Evolutionary conservation across 2,329 filamentous ascomycete genomes (phyloP), one percentile per base, ranked within the genome.

Genomic region (Penicillium crustosum): DNA sequence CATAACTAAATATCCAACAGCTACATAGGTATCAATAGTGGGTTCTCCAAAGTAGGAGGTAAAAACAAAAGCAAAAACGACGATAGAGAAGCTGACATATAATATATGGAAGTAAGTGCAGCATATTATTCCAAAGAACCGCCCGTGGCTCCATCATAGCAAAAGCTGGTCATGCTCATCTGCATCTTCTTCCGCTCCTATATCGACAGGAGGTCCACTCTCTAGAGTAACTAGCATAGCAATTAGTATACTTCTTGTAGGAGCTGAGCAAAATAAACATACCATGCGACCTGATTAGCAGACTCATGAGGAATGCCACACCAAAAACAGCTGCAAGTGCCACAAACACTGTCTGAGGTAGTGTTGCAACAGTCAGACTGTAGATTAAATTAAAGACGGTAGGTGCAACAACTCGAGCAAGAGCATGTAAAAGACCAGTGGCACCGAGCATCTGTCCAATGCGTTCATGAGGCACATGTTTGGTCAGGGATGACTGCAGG

Each of bases 391-490:
- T 96, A 75, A 97, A 96, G 1, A 93, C 70, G 0, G 91, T 83
- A 0, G 94, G 94, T 0, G 89, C 87, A 13, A 96, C 72, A 2
- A 97, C 86, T 60, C 92, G 82, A 3, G 90, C 85, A 36, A 96
- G 76, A 1, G 91, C 89, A 75, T 97, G 93, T 57, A 97, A 76
- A 60, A 97, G 79, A 0, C 93, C 94, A 17, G 88, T 89, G 1
- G 92, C 93, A 23, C 94, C 94, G 0, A 99, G 82, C n/a, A 97
- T 79, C 72, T 94, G 87, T 0, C 94, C 94, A 0, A 94, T 88
- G 47, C 85, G 84, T 62, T 94, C 89, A 0, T 86, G 81, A 0
- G 93, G 91, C 0, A 97, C 88, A 73, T 97, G 94, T 72, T 97
- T 97, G 21, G 92, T 97, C 50, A 97, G 79, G 0, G 89, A 84